A percentile compares a stretch with the other conserved stretches of the same genome.
phyloP scores from a whole-genome alignment of 345 rosid species.

The Citrus reticulata region DNA sequence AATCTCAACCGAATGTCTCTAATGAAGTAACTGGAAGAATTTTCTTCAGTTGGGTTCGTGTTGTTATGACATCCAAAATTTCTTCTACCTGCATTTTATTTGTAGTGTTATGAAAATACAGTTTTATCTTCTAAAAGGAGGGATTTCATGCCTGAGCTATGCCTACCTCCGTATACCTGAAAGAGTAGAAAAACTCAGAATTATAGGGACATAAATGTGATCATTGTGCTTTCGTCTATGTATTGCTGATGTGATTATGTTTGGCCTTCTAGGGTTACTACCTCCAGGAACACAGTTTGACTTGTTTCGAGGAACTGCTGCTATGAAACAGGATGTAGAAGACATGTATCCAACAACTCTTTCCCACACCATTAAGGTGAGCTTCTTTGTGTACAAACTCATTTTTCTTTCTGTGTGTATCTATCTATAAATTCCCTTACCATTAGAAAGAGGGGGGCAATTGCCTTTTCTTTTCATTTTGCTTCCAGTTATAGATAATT shows the following conservation, averaged over 20 bases:
- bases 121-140: neutral
- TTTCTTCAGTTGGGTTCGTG: neutral
- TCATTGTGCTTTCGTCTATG: neutral
- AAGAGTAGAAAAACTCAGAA: neutral
- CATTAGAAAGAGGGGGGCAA: neutral
- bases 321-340: slow-evolving; percentile 96
- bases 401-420: neutral
- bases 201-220: neutral
- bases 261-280: slow-evolving; percentile 61
- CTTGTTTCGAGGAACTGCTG: slow-evolving; percentile 94
- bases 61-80: neutral
- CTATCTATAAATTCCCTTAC: neutral
- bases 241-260: neutral
- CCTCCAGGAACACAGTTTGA: slow-evolving; percentile 99
- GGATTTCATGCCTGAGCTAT: neutral
- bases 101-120: neutral
- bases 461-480: neutral
- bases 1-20: neutral
- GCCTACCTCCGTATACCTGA: neutral
- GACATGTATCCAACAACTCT: slow-evolving; percentile 80
- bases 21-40: neutral
- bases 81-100: neutral
- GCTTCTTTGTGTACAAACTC: neutral
- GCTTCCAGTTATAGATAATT: neutral
- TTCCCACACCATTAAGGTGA: slow-evolving; percentile 81